Conservation (phyloP, 768 basidiomycete species). For the Mycena chlorophos region DNA sequence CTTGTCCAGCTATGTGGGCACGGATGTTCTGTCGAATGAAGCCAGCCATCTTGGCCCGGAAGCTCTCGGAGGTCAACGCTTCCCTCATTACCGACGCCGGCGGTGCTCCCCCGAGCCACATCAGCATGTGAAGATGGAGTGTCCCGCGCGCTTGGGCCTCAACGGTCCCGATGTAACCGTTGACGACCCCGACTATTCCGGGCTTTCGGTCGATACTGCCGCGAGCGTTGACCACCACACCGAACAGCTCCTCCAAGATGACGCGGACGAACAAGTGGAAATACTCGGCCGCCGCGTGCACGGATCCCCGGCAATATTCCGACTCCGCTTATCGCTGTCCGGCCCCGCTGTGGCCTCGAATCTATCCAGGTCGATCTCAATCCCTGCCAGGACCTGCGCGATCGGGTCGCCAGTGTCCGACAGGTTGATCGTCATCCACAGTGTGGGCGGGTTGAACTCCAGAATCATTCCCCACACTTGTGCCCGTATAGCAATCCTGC, state of each 20-base stretch:
- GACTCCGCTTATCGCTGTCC: background rate
- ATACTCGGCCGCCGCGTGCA: background rate
- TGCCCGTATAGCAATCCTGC: slow-evolving; percentile 20
- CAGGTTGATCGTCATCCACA: slow-evolving; percentile 42
- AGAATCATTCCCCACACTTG: slow-evolving; percentile 39
- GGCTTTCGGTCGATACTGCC: background rate
- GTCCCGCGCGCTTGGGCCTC: background rate
- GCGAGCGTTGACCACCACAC: background rate
- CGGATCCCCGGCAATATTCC: background rate
- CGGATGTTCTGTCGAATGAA: slow-evolving; percentile 35
- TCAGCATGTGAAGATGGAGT: slow-evolving; percentile 8
- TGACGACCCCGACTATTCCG: background rate
- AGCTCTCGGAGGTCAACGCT: slow-evolving; percentile 27
- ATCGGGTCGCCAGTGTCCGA: background rate
- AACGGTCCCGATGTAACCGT: background rate
- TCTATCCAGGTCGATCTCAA: background rate
- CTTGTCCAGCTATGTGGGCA: slow-evolving; percentile 30
- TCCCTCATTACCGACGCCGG: slow-evolving; percentile 25
- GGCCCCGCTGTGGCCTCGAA: background rate
- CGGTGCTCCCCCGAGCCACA: slow-evolving; percentile 25
- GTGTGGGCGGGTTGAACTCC: slow-evolving; percentile 27
- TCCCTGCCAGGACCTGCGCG: background rate
- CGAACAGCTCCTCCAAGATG: background rate
- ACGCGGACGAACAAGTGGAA: background rate
- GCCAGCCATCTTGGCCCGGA: slow-evolving; percentile 25